Evolutionary conservation across 2,329 filamentous ascomycete genomes (phyloP).

Genomic region (Penicillium sp.): DNA sequence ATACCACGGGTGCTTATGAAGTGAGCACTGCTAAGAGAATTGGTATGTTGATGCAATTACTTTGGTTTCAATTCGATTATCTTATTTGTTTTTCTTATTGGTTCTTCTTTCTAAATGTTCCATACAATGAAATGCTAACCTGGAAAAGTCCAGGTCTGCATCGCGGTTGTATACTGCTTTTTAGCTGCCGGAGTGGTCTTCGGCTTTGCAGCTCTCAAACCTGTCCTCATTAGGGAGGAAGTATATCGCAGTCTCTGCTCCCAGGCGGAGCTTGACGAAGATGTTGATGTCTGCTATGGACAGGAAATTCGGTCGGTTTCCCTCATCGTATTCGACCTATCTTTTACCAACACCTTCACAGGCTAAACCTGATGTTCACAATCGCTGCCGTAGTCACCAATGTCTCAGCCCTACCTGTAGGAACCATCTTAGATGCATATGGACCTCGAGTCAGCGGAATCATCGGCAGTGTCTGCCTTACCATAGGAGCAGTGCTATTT

Average conservation of each 20-base stretch:
- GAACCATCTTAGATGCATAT: conserved; percentile 77
- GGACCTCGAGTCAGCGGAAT: conserved; percentile 76
- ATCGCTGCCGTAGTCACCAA: conserved; percentile 85
- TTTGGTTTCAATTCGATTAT: neutral
- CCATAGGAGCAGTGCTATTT: conserved; percentile 69
- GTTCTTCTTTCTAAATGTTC: neutral
- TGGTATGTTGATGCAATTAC: conserved; percentile 39
- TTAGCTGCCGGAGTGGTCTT: conserved; percentile 78
- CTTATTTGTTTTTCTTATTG: neutral
- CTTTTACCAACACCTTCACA: conserved; percentile 17
- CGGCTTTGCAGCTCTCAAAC: conserved; percentile 80
- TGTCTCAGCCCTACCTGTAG: conserved; percentile 78
- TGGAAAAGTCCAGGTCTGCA: conserved; percentile 62
- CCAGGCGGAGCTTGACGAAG: conserved; percentile 47
- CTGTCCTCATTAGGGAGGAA: conserved; percentile 70
- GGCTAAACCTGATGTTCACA: conserved; percentile 87
- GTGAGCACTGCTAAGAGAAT: conserved; percentile 55
- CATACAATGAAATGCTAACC: neutral
- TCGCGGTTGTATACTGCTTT: conserved; percentile 70
- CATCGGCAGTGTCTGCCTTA: conserved; percentile 67
- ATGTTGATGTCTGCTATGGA: conserved; percentile 54
- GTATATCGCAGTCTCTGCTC: conserved; percentile 68
- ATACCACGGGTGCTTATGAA: conserved; percentile 51
- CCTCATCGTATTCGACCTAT: neutral
- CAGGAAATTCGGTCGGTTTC: conserved; percentile 52